Evolutionary conservation across 441 rosid species (phyloP).

Genomic region (Omphalea diandra): DNA sequence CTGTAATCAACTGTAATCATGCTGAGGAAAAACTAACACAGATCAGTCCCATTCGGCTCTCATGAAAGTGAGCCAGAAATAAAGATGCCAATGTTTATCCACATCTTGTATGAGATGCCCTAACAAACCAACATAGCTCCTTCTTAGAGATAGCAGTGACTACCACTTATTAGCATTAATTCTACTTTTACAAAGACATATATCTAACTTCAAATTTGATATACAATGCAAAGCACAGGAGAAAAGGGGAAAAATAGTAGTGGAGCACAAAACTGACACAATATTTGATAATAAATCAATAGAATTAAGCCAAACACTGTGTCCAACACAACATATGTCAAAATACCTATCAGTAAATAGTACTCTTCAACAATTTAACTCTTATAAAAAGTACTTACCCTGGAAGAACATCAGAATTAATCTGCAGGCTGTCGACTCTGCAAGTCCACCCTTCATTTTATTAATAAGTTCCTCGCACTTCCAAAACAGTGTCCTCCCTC

Average conservation of each 20-base stretch:
- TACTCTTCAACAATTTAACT: neutral
- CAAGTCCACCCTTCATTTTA: constrained; percentile 77
- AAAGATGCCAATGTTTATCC: neutral
- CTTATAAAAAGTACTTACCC: constrained; percentile 44
- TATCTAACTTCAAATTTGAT: neutral
- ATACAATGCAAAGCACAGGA: neutral
- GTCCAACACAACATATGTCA: neutral
- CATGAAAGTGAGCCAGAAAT: constrained; percentile 3
- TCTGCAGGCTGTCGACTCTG: constrained; percentile 72
- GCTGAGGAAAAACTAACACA: neutral
- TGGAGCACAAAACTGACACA: neutral
- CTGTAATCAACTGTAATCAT: neutral
- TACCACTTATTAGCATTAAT: neutral
- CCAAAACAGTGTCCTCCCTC: constrained; percentile 84
- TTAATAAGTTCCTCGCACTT: constrained; percentile 83
- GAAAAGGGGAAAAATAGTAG: neutral
- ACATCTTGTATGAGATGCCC: neutral
- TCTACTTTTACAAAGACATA: neutral
- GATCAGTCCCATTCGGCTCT: constrained; percentile 1
- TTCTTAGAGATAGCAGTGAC: neutral
- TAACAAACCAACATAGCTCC: neutral
- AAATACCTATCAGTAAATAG: neutral
- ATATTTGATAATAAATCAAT: neutral
- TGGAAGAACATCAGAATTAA: constrained; percentile 74
- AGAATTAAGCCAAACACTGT: neutral